phyloP scores from a whole-genome alignment of 2,329 filamentous ascomycete species.

The Hypomyces perniciosus region DNA sequence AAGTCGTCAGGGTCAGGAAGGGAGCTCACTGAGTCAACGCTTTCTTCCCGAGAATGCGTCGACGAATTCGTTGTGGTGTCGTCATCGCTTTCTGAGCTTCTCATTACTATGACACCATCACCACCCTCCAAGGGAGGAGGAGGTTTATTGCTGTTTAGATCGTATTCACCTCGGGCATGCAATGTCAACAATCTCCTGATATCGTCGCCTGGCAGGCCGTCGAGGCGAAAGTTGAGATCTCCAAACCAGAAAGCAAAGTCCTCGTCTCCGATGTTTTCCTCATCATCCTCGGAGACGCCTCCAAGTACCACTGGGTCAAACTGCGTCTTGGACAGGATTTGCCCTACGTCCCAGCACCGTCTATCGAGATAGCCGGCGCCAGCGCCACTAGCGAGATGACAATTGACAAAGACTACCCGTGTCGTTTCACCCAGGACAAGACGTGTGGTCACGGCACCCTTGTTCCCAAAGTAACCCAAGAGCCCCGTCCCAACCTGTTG shows the following conservation, averaged over 20 bases:
- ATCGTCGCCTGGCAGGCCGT: conserved; percentile 82
- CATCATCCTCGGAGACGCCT: conserved; percentile 59
- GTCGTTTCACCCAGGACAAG: conserved; percentile 87
- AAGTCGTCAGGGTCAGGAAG: conserved; percentile 63
- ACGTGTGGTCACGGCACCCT: conserved; percentile 78
- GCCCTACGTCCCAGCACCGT: conserved; percentile 81
- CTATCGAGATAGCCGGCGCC: conserved; percentile 73
- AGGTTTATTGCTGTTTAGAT: conserved; percentile 39
- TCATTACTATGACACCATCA: conserved; percentile 46
- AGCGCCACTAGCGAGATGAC: conserved; percentile 80
- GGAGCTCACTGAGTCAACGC: conserved; percentile 35
- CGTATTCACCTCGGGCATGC: conserved; percentile 75
- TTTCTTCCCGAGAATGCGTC: conserved; percentile 27
- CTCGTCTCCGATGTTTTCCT: conserved; percentile 73
- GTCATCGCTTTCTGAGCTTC: conserved; percentile 40
- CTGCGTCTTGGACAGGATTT: conserved; percentile 68
- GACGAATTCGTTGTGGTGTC: conserved; percentile 33
- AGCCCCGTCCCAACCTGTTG: conserved; percentile 82
- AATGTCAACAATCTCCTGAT: conserved; percentile 78
- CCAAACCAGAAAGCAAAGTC: conserved; percentile 97
- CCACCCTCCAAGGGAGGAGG: conserved; percentile 38
- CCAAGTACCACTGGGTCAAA: conserved; percentile 68
- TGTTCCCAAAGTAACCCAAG: conserved; percentile 92
- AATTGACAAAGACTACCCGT: conserved; percentile 82
- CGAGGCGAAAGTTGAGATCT: conserved; percentile 89